Conservation (phyloP, 2,329 filamentous ascomycete species). For the Trichoderma sp. region DNA sequence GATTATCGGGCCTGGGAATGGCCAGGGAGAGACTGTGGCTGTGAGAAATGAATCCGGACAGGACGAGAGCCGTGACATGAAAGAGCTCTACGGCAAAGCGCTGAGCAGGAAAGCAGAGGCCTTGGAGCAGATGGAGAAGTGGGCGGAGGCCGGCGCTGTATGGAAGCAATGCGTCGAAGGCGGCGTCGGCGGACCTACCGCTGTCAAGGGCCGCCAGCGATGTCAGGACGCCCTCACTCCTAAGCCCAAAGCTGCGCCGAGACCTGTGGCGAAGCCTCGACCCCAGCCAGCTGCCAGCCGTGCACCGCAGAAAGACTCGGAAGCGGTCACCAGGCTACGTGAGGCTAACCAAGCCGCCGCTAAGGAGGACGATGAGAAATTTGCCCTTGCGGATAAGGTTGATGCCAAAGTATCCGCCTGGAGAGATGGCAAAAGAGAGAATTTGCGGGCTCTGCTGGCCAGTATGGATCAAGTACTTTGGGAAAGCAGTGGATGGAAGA, state of each 20-base stretch:
- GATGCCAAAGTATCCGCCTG: slow-evolving; percentile 76
- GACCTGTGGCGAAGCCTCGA: slow-evolving; percentile 46
- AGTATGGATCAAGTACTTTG: slow-evolving; percentile 88
- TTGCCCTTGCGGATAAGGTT: slow-evolving; percentile 81
- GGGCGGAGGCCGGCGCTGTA: slow-evolving; percentile 74
- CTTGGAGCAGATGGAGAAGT: slow-evolving; percentile 91
- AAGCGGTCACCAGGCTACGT: slow-evolving; percentile 78
- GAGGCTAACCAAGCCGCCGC: slow-evolving; percentile 84
- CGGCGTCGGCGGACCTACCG: slow-evolving; percentile 80
- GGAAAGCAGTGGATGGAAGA: slow-evolving; percentile 93
- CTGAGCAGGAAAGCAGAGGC: slow-evolving; percentile 93
- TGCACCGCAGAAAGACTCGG: slow-evolving; percentile 55
- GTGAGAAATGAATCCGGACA: slow-evolving; percentile 57
- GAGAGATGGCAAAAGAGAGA: slow-evolving; percentile 90
- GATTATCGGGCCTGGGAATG: slow-evolving; percentile 75
- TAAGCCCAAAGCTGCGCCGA: slow-evolving; percentile 53
- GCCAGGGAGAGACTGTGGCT: slow-evolving; percentile 76
- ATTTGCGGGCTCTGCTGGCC: slow-evolving; percentile 80
- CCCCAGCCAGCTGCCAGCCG: slow-evolving; percentile 43
- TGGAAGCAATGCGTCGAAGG: slow-evolving; percentile 84
- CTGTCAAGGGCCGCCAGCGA: slow-evolving; percentile 79
- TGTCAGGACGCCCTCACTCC: slow-evolving; percentile 84
- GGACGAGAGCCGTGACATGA: slow-evolving; percentile 76
- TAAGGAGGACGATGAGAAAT: slow-evolving; percentile 86
- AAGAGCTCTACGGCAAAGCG: slow-evolving; percentile 89